Conservation (phyloP, 1,284 basidiomycete species). For the Anthracocystis setariae region DNA sequence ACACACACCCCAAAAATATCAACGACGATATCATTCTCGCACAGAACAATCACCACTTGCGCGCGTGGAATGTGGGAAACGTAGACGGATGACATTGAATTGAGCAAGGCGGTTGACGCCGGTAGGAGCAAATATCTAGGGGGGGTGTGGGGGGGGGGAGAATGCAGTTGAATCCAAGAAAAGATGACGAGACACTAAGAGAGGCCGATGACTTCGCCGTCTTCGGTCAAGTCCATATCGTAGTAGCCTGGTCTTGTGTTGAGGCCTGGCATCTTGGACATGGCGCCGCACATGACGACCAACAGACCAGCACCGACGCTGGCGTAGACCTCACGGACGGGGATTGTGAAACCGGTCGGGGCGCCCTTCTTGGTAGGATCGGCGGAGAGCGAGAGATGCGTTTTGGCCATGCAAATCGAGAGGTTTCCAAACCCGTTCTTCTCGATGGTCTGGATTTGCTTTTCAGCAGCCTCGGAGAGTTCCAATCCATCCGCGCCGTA, state of each 20-base stretch:
- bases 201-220: slow-evolving; percentile 68
- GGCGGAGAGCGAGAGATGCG: slow-evolving; percentile 70
- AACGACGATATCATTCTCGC: slow-evolving; percentile 44
- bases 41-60: too few relatives aligned
- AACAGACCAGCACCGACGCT: slow-evolving; percentile 95
- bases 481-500: slow-evolving; percentile 66
- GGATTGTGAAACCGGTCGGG: slow-evolving; percentile 78
- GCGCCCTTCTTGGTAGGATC: slow-evolving; percentile 62
- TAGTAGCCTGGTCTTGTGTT: slow-evolving; percentile 83
- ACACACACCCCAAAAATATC: slow-evolving; percentile 44
- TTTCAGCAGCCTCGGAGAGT: slow-evolving; percentile 76
- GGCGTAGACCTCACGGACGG: slow-evolving; percentile 87
- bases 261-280: slow-evolving; percentile 96
- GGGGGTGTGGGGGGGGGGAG: slow-evolving; percentile 1
- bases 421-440: slow-evolving; percentile 81
- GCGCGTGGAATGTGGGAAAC: too few relatives aligned
- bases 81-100: too few relatives aligned
- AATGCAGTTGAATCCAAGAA: slow-evolving; percentile 22
- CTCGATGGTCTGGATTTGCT: slow-evolving; percentile 90
- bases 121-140: neutral
- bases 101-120: slow-evolving; percentile 16
- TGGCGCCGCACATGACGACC: slow-evolving; percentile 77
- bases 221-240: slow-evolving; percentile 64
- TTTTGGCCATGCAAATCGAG: slow-evolving; percentile 96
- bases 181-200: slow-evolving; percentile 43